Conservation (phyloP, 768 basidiomycete genomes). For the Lentinula boryana region DNA sequence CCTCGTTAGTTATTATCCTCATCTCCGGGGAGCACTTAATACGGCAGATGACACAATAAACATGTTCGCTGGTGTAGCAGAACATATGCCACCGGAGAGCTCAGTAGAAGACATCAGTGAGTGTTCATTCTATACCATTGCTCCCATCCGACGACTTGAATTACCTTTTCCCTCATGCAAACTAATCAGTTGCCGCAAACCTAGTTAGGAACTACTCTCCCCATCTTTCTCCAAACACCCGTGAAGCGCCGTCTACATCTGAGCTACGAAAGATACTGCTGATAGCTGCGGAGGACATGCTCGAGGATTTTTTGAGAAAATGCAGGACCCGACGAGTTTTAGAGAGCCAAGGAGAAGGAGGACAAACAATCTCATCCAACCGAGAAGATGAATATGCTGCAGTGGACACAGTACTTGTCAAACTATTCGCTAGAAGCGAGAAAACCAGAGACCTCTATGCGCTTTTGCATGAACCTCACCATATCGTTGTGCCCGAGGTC, state of each 20-base stretch:
- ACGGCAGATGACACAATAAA: slow-evolving; percentile 48
- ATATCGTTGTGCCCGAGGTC: slow-evolving; percentile 54
- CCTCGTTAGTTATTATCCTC: slow-evolving; percentile 74
- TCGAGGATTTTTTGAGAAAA: slow-evolving; percentile 61
- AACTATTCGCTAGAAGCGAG: slow-evolving; percentile 58
- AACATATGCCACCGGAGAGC: slow-evolving; percentile 61
- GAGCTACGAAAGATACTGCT: slow-evolving; percentile 62
- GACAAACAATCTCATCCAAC: slow-evolving; percentile 10
- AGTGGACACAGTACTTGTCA: slow-evolving; percentile 79
- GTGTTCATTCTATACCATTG: slow-evolving; percentile 29
- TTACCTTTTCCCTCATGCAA: slow-evolving; percentile 43
- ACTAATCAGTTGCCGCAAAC: slow-evolving; percentile 79
- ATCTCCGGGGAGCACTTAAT: slow-evolving; percentile 65
- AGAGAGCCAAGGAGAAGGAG: slow-evolving; percentile 16
- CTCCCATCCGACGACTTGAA: slow-evolving; percentile 14
- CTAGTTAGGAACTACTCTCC: slow-evolving; percentile 92
- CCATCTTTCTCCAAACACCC: slow-evolving; percentile 67
- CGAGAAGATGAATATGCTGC: slow-evolving; percentile 22
- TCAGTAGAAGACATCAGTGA: slow-evolving; percentile 84
- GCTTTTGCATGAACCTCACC: slow-evolving; percentile 49
- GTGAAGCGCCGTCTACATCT: slow-evolving; percentile 60
- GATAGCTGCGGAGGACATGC: slow-evolving; percentile 68
- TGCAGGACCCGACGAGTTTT: slow-evolving; percentile 43
- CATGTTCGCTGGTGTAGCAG: slow-evolving; percentile 70
- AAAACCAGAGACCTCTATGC: slow-evolving; percentile 57